A percentile compares a stretch with the other conserved stretches of the same genome.
phyloP scores from a whole-genome alignment of 2,329 filamentous ascomycete species.

The Trichophyton mentagrophytes region DNA sequence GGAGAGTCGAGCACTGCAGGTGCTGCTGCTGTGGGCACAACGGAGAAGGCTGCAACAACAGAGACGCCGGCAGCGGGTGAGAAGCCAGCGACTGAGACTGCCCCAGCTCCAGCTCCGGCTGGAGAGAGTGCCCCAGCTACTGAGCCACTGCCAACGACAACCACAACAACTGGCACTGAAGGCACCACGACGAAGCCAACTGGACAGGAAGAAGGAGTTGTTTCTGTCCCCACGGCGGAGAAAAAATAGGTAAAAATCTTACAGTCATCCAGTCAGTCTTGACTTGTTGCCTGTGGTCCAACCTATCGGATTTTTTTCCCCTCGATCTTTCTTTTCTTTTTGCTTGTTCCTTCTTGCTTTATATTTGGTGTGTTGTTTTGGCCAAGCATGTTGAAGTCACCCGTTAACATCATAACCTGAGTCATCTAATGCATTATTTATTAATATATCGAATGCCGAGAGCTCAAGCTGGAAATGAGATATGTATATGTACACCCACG shows the following conservation, averaged over 20 bases:
- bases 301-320: too few relatives aligned
- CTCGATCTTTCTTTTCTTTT: neutral
- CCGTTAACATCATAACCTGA: neutral
- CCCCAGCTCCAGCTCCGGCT: neutral
- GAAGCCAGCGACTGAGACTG: neutral
- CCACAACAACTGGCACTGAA: neutral
- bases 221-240: neutral
- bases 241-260: neutral
- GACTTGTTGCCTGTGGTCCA: too few relatives aligned
- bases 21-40: neutral
- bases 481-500: neutral
- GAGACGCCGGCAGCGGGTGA: neutral
- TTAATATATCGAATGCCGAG: neutral
- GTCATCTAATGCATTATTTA: neutral
- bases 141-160: neutral
- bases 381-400: neutral
- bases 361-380: neutral
- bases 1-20: neutral
- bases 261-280: too few relatives aligned
- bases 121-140: neutral
- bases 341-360: neutral
- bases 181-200: neutral
- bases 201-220: slow-evolving; percentile 1
- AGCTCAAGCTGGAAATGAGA: neutral
- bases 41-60: neutral